A percentile compares a stretch with the other conserved stretches of the same genome.
Conservation (phyloP, 805 yeast species). For the Candida ponderosae region DNA sequence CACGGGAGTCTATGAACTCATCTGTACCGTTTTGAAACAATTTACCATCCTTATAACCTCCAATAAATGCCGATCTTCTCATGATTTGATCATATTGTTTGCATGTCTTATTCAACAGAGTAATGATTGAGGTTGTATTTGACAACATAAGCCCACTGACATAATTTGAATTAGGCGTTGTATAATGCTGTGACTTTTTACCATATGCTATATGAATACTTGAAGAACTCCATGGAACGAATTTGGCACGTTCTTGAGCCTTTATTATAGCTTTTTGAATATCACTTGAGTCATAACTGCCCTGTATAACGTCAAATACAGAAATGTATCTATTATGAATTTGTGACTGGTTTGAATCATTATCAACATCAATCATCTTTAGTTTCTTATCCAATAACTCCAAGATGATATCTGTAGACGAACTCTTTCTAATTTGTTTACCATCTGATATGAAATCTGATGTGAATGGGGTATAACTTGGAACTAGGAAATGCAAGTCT, state of each 20-base stretch:
- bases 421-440: conserved; percentile 55
- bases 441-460: conserved; percentile 56
- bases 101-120: conserved; percentile 57
- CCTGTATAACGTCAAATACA: conserved; percentile 63
- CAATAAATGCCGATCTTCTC: conserved; percentile 75
- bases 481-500: conserved; percentile 64
- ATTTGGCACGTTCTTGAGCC: conserved; percentile 59
- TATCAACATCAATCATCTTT: conserved; percentile 53
- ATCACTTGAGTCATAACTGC: conserved; percentile 56
- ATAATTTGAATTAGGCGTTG: conserved; percentile 28
- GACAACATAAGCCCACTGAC: conserved; percentile 80
- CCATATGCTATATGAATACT: conserved; percentile 75
- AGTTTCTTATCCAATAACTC: conserved; percentile 74
- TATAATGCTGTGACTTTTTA: conserved; percentile 52
- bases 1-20: conserved; percentile 75
- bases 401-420: conserved; percentile 79
- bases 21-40: conserved; percentile 30
- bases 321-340: conserved; percentile 53
- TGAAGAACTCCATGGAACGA: conserved; percentile 82
- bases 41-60: conserved; percentile 50
- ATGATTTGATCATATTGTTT: conserved; percentile 76
- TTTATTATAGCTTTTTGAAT: conserved; percentile 58
- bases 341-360: conserved; percentile 2
- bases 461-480: conserved; percentile 74
- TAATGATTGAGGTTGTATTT: conserved; percentile 70